Base-by-base conservation (phyloP, 345 rosid species). In the Bruguiera sexangula region DNA sequence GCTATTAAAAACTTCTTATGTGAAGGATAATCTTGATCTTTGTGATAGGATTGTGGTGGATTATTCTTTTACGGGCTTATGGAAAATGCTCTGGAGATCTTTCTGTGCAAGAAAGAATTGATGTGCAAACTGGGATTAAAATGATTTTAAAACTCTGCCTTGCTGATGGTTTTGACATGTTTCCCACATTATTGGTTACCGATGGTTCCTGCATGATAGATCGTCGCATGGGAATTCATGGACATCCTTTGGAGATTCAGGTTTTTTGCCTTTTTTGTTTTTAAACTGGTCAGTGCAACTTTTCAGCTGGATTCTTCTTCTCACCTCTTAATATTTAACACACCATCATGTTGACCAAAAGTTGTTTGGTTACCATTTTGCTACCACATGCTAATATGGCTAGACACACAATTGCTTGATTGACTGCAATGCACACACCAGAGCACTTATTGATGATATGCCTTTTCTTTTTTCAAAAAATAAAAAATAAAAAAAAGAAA, bases 181-280 rank as follows among this genome's bases (percentile, higher is more conserved):
- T 92, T 67, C 98, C 96, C 2, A 92, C 97, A 4, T 78, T 89
- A 55, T 77, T 89, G 75, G 98, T 92, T 60, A 92, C 95, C 3
- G 98, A 93, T 87, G 96, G 96, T 68, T 87, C 96, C 43, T 93
- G 98, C 74, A 93, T 93, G 98, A 88, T 93, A 76, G 98, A 93
- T 78, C 88, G 98, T 0, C 89, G 93, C 24, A 93, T 90, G 98
- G 96, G 98, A 74, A 88, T 93, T 76, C 98, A 90, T 39, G 98
- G 98, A 29, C 98, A 90, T 68, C 96, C 98, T 62, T 85, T 93
- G 56, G 98, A 93, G 83, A 93, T 93, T 76, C 96, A 90, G 93
- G 78, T 75, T 63, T 8, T 39, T 29, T 39, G 15, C 19, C 22
- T 57, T 46, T 18, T 43, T 24, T 4, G 29, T 27, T 6, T 16